Percentiles rank a stretch among this genome's conserved stretches.
Conservation (phyloP, 495 filamentous ascomycete species). For the Aspergillus haitiensis region DNA sequence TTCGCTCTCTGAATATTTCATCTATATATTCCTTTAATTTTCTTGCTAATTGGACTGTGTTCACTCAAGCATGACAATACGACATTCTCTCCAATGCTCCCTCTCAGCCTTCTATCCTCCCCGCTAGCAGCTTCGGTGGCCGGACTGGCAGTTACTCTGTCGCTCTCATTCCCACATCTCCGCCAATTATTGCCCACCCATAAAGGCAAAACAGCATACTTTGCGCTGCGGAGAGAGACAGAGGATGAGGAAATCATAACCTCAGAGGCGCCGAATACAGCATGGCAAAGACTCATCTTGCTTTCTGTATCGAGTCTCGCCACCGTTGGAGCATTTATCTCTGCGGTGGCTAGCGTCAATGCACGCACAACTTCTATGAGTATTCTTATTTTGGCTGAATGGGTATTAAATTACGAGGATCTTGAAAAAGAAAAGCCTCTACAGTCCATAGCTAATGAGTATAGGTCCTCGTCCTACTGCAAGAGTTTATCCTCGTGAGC, state of each 20-base stretch:
- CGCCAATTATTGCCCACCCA: background rate
- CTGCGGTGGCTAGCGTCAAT: background rate
- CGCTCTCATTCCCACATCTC: constrained; percentile 8
- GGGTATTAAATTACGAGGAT: background rate
- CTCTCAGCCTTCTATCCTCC: background rate
- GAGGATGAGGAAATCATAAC: constrained; percentile 4
- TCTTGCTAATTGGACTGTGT: background rate
- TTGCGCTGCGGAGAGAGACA: background rate
- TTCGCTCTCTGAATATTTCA: background rate
- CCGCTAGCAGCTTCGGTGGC: background rate
- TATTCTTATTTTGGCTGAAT: background rate
- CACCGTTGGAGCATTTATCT: background rate
- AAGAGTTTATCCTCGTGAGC: background rate
- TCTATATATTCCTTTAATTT: background rate
- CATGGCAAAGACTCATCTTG: constrained; percentile 8
- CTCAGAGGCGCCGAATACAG: background rate
- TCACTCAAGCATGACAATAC: background rate
- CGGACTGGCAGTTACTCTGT: background rate
- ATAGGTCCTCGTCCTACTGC: constrained; percentile 17
- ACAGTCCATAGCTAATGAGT: background rate
- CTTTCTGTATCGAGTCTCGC: background rate
- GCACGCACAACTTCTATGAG: background rate
- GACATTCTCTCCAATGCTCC: background rate
- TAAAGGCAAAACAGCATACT: background rate
- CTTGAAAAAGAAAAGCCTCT: background rate